Evolutionary conservation across 176 grass and related monocot species (phyloP).

Genomic region (Areca catechu): DNA sequence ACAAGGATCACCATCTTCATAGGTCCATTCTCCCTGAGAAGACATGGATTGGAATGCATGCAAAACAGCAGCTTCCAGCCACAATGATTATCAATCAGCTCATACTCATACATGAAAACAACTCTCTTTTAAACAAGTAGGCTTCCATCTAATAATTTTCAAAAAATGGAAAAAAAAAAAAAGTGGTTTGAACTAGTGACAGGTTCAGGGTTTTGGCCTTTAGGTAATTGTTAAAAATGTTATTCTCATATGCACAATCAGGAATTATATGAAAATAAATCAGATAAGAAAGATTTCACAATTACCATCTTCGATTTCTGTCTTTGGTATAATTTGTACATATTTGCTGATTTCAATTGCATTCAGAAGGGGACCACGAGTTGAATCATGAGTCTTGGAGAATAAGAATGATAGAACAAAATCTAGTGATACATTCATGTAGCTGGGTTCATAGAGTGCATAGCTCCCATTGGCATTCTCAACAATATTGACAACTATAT

Average conservation of each 20-base stretch:
- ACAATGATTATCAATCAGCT: neutral
- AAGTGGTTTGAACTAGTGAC: no score
- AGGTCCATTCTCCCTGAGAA: constrained; percentile 6
- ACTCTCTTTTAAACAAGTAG: neutral
- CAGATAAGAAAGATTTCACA: neutral
- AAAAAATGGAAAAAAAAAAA: neutral
- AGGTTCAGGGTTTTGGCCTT: no score
- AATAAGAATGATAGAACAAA: constrained; percentile 10
- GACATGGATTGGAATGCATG: constrained; percentile 1
- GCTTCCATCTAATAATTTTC: neutral
- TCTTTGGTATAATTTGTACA: constrained; percentile 10
- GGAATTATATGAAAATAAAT: neutral
- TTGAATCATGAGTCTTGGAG: constrained; percentile 7
- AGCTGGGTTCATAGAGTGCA: constrained; percentile 6
- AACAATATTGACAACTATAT: constrained; percentile 5
- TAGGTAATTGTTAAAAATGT: no score
- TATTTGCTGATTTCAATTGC: constrained; percentile 11
- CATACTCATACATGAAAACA: neutral
- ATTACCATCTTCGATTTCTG: constrained; percentile 9
- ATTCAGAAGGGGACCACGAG: constrained; percentile 5
- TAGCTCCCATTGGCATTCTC: constrained; percentile 8
- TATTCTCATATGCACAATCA: no score
- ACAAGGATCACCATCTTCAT: constrained; percentile 11
- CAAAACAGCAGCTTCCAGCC: constrained; percentile 4
- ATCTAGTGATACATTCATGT: constrained; percentile 9